These are phyloP conservation scores for Stylosanthes scabra DNA, from an alignment of 331 rosid species.

Conservation along the genomic window DNA sequence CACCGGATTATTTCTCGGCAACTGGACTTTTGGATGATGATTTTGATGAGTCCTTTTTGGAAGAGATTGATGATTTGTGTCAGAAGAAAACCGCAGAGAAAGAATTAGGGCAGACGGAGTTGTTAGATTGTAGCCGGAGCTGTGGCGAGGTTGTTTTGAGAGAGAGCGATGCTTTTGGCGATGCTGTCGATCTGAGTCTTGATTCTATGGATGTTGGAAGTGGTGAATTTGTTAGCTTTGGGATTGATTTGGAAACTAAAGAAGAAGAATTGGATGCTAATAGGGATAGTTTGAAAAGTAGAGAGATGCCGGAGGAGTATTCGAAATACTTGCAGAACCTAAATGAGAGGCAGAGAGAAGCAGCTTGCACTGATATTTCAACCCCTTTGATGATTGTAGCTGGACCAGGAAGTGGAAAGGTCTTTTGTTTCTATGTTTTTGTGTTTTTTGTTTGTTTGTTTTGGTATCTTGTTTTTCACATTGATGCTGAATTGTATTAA, in stretches of 20 bases:
- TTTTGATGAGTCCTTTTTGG: constrained; percentile 71
- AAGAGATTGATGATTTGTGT: constrained; percentile 70
- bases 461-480: constrained; percentile 12
- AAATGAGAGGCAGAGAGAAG: constrained; percentile 88
- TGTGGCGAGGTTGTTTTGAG: constrained; percentile 27
- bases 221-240: constrained; percentile 36
- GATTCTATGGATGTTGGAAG: constrained; percentile 34
- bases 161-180: constrained; percentile 32
- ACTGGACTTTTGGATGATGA: constrained; percentile 57
- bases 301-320: constrained; percentile 78
- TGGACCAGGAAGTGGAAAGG: constrained; percentile 99
- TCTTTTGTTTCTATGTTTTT: constrained; percentile 32
- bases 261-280: constrained; percentile 34
- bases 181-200: constrained; percentile 27
- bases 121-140: not conserved
- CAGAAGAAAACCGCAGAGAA: constrained; percentile 58
- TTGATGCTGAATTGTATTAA: constrained; percentile 44
- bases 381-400: constrained; percentile 87
- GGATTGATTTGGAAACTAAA: constrained; percentile 37
- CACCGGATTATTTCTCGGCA: constrained; percentile 42
- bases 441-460: not conserved
- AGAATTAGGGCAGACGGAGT: constrained; percentile 38
- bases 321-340: constrained; percentile 64
- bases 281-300: constrained; percentile 31
- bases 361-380: constrained; percentile 81